Percentiles rank a stretch among this genome's conserved stretches.
phyloP scores from a whole-genome alignment of 176 grass and related monocot genomes.

The Lolium perenne region DNA sequence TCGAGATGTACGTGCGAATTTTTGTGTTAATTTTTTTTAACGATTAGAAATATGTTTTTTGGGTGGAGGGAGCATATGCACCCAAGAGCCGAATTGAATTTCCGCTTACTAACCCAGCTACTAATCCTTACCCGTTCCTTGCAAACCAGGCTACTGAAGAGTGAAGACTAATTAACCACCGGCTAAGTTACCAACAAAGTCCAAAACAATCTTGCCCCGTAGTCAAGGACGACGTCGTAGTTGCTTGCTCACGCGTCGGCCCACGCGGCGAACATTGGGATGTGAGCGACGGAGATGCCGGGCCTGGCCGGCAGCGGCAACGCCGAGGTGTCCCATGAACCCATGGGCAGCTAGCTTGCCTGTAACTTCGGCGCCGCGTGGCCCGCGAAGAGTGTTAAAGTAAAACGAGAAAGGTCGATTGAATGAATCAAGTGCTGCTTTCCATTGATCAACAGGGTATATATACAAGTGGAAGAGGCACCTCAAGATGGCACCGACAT shows the following conservation, averaged over 20 bases:
- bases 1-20: too few species aligned
- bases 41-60: too few species aligned
- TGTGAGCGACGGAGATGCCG: slow-evolving; percentile 72
- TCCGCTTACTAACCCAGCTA: too few species aligned
- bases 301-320: slow-evolving; percentile 48
- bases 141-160: background rate
- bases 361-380: slow-evolving; percentile 40
- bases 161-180: background rate
- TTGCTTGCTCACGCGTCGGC: slow-evolving; percentile 60
- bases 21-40: too few species aligned
- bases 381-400: slow-evolving; percentile 46
- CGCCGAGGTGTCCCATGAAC: slow-evolving; percentile 45
- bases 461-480: too few species aligned
- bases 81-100: too few species aligned
- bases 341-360: slow-evolving; percentile 40
- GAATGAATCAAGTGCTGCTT: too few species aligned
- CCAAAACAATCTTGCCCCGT: background rate
- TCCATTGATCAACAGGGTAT: too few species aligned
- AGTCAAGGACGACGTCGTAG: too few species aligned
- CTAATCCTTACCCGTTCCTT: background rate
- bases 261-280: slow-evolving; percentile 88
- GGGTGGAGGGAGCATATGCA: too few species aligned
- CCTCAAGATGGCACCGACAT: too few species aligned
- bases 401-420: too few species aligned
- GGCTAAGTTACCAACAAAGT: background rate